Evolutionary conservation across 768 basidiomycete species (phyloP), one percentile per base, ranked within the genome.

Genomic region (Boletus speciosus): DNA sequence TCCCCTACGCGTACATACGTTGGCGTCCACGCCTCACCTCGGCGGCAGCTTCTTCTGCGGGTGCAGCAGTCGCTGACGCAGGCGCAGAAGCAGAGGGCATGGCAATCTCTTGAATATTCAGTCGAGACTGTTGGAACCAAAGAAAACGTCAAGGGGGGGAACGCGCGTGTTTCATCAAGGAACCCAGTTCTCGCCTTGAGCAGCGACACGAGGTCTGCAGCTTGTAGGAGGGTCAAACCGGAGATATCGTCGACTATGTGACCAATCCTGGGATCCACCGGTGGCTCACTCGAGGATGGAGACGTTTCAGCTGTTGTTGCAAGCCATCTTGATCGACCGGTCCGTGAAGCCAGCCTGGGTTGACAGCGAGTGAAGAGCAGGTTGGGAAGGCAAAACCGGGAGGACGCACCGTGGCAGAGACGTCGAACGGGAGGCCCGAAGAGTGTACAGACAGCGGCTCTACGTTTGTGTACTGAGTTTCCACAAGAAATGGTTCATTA

Each of bases 81-180:
- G 83, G 75, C 16, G 85, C 78, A 27, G 88, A 74, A 12, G 90
- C 84, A 34, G 89, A 77, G 43, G 94, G 93, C 80, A 97, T 82
- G 16, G 93, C 93, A 66, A 98, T 91, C 77, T 98, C 96, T 74
- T 95, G 91, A 58, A 99, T 99, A 70, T 98, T 98, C 55, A 99
- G 72, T 56, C 90, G 86, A 47, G 91, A 79, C 96, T 98, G 53
- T 49, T 10, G 15, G 12, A 14, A 32, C 10, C 36, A 15, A 16
- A 40, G 25, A 32, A 27, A 47, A 39, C 16, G 47, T 55, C 21
- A 50, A 52, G 41, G 11, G 25, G 8, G 31, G 31, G 29, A 35
- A 35, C n/a, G 36, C 12, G 15, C 6, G 34, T 2, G 29, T 39
- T 35, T 15, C 6, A 15, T 14, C 6, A 40, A 42, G 15, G 9